A percentile compares a stretch with the other conserved stretches of the same genome.
phyloP scores from a whole-genome alignment of 2,329 filamentous ascomycete genomes.

The Thelonectria discophora region DNA sequence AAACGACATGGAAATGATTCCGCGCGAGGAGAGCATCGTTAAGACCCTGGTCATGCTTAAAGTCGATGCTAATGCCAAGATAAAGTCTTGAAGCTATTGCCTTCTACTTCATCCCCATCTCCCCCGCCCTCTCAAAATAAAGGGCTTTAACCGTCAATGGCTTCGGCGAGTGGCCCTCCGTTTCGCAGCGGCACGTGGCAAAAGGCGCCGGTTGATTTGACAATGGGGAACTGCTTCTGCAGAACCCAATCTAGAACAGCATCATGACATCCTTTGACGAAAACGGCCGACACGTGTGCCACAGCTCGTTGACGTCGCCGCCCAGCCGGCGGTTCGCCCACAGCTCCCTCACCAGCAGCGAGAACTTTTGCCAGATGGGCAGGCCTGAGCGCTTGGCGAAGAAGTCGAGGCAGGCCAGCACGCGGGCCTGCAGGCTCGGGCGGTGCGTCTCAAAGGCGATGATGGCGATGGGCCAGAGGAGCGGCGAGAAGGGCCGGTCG shows the following conservation, averaged over 20 bases:
- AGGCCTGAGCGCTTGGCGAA: slow-evolving; percentile 31
- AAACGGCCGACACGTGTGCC: slow-evolving; percentile 26
- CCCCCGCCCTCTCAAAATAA: too few species aligned
- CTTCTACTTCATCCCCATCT: too few species aligned
- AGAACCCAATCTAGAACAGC: neutral
- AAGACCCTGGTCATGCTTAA: neutral
- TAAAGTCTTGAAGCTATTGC: neutral
- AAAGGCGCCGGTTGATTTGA: too few species aligned
- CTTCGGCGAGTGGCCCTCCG: too few species aligned
- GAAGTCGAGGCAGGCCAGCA: slow-evolving; percentile 24
- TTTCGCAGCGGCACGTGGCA: too few species aligned
- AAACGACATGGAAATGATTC: neutral
- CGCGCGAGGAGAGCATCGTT: neutral
- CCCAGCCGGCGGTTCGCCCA: slow-evolving; percentile 30
- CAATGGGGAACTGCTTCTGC: neutral
- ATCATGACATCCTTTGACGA: neutral
- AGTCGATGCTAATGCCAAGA: neutral
- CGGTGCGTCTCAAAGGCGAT: slow-evolving; percentile 33
- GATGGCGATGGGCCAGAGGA: slow-evolving; percentile 38
- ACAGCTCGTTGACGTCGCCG: slow-evolving; percentile 30
- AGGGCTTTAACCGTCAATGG: too few species aligned
- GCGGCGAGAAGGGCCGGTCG: slow-evolving; percentile 31
- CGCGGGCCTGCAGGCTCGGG: slow-evolving; percentile 24
- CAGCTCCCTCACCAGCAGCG: slow-evolving; percentile 28
- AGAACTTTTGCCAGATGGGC: slow-evolving; percentile 33